Conservation (phyloP, 345 rosid species). For the Eucalyptus dawsonii region DNA sequence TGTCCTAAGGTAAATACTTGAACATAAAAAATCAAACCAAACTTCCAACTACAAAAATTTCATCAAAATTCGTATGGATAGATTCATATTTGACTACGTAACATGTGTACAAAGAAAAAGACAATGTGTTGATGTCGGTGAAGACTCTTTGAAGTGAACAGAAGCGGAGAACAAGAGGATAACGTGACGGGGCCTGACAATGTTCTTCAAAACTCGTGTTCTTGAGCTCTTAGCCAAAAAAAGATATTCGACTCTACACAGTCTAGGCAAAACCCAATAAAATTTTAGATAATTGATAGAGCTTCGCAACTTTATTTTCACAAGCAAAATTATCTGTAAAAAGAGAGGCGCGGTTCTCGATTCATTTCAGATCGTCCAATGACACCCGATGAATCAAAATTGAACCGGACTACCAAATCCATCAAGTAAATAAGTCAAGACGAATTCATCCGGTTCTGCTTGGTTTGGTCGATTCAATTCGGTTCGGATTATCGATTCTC, state of each 20-base stretch:
- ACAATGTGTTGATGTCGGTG: background rate
- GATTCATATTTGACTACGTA: background rate
- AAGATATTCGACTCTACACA: background rate
- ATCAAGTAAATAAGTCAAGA: background rate
- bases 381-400: background rate
- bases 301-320: background rate
- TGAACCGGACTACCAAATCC: background rate
- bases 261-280: background rate
- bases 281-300: background rate
- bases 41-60: background rate
- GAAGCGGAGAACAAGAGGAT: background rate
- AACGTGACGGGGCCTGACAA: background rate
- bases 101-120: background rate
- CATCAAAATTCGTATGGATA: background rate
- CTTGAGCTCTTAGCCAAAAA: background rate
- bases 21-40: background rate
- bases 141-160: background rate
- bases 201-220: background rate
- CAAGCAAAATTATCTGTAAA: background rate
- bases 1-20: background rate
- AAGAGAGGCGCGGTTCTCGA: fast-evolving
- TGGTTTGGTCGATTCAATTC: background rate
- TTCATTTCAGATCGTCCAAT: background rate
- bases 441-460: background rate
- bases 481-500: background rate